These are phyloP conservation scores for Yarrowia hollandica DNA, from an alignment of 805 yeast species.

Conservation along the genomic window DNA sequence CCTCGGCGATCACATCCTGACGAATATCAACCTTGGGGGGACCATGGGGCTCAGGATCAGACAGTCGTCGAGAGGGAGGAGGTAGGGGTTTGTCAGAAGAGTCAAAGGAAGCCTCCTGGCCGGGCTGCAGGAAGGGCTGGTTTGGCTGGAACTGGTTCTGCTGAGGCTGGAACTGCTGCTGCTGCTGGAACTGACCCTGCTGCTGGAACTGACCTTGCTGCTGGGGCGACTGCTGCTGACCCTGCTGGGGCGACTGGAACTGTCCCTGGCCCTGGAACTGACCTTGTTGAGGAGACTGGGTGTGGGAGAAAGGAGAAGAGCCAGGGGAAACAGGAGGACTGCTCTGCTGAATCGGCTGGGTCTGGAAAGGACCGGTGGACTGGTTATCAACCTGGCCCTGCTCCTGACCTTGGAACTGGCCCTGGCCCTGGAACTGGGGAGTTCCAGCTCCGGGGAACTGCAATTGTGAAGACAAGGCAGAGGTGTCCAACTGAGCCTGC, in stretches of 20 bases:
- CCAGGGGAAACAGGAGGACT: conserved; percentile 1
- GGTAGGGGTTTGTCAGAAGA: conserved; percentile 7
- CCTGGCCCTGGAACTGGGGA: neutral
- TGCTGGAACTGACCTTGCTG: conserved; percentile 9
- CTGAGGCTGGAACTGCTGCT: conserved; percentile 8
- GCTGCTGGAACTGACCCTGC: neutral
- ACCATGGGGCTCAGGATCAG: conserved; percentile 26
- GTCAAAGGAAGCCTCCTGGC: neutral
- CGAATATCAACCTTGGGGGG: conserved; percentile 35
- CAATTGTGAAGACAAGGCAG: conserved; percentile 18
- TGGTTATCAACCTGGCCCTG: neutral
- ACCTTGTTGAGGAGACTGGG: neutral
- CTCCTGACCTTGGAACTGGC: neutral
- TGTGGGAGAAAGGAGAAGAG: neutral
- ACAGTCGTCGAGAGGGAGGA: conserved; percentile 26
- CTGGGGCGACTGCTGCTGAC: neutral
- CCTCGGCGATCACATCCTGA: conserved; percentile 36
- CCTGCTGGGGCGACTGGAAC: no score
- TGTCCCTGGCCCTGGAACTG: no score
- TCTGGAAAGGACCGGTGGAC: neutral
- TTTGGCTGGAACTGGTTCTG: neutral
- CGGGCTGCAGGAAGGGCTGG: conserved; percentile 13
- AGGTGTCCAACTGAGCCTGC: conserved; percentile 8
- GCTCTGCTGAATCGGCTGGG: neutral
- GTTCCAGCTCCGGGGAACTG: conserved; percentile 8